phyloP scores from a whole-genome alignment of 139 green algal species.

The Chlamydomonas asymmetrica region DNA sequence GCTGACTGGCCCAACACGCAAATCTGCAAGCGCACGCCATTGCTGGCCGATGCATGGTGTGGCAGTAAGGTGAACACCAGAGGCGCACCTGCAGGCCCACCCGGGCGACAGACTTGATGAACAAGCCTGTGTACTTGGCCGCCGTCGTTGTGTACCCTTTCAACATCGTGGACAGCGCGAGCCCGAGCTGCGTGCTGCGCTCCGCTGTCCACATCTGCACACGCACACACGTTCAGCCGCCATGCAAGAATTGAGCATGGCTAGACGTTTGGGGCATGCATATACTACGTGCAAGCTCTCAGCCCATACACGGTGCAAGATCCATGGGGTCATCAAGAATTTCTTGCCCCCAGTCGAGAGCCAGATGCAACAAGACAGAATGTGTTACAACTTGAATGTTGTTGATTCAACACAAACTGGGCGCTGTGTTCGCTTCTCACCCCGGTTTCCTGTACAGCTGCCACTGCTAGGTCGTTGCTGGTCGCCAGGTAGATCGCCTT shows the following conservation, averaged over 20 bases:
- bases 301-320: too few species aligned
- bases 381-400: too few species aligned
- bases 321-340: too few species aligned
- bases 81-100: slow-evolving; percentile 84
- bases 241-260: too few species aligned
- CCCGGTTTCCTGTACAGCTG: slow-evolving; percentile 26
- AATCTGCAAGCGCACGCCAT: too few species aligned
- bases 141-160: slow-evolving; percentile 87
- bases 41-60: too few species aligned
- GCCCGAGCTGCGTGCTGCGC: slow-evolving; percentile 69
- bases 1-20: too few species aligned
- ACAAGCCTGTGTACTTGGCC: slow-evolving; percentile 68
- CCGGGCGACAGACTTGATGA: slow-evolving; percentile 77
- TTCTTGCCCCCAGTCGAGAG: background rate
- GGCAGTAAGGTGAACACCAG: too few species aligned
- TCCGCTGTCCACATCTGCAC: slow-evolving; percentile 65
- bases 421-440: background rate
- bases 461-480: slow-evolving; percentile 72
- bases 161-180: slow-evolving; percentile 76
- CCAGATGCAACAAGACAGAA: background rate
- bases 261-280: too few species aligned
- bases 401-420: too few species aligned
- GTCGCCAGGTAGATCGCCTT: slow-evolving; percentile 80
- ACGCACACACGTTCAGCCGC: too few species aligned
- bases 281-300: too few species aligned